These are phyloP conservation scores for Auxenochlorella pyrenoidosa DNA, from an alignment of 139 green algal species.

Conservation along the genomic window DNA sequence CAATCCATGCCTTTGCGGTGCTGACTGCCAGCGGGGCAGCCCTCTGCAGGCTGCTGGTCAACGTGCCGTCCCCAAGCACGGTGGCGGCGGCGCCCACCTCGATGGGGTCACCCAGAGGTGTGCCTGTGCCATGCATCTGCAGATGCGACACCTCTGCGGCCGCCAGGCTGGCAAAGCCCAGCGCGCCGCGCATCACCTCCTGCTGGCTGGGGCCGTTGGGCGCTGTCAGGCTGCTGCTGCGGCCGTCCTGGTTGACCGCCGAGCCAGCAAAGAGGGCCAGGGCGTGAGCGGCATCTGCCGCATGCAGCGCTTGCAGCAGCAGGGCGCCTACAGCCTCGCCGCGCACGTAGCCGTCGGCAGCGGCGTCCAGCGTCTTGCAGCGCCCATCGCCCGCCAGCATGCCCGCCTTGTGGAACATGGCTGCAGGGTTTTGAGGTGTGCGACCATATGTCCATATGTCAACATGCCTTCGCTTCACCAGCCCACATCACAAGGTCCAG, in stretches of 20 bases:
- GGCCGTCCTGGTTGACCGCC: slow-evolving; percentile 67
- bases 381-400: slow-evolving; percentile 86
- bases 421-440: background rate
- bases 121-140: slow-evolving; percentile 83
- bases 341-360: slow-evolving; percentile 86
- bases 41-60: background rate
- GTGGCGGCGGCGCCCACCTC: slow-evolving; percentile 49
- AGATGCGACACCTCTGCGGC: slow-evolving; percentile 57
- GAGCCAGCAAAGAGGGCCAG: slow-evolving; percentile 37
- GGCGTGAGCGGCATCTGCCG: background rate
- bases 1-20: slow-evolving; percentile 72
- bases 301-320: slow-evolving; percentile 34
- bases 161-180: slow-evolving; percentile 48
- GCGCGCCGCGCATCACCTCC: slow-evolving; percentile 63
- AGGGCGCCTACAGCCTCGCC: slow-evolving; percentile 70
- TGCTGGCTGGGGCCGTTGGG: slow-evolving; percentile 65
- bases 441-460: too few species aligned
- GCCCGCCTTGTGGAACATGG: slow-evolving; percentile 85
- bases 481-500: too few species aligned
- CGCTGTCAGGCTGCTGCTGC: slow-evolving; percentile 60
- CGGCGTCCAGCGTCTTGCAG: slow-evolving; percentile 86
- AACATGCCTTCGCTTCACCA: too few species aligned
- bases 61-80: slow-evolving; percentile 55
- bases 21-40: slow-evolving; percentile 37
- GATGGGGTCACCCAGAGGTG: slow-evolving; percentile 88